These are phyloP conservation scores for Phylloporus sp. DNA, from an alignment of 1,284 basidiomycete species.

Conservation along the genomic window DNA sequence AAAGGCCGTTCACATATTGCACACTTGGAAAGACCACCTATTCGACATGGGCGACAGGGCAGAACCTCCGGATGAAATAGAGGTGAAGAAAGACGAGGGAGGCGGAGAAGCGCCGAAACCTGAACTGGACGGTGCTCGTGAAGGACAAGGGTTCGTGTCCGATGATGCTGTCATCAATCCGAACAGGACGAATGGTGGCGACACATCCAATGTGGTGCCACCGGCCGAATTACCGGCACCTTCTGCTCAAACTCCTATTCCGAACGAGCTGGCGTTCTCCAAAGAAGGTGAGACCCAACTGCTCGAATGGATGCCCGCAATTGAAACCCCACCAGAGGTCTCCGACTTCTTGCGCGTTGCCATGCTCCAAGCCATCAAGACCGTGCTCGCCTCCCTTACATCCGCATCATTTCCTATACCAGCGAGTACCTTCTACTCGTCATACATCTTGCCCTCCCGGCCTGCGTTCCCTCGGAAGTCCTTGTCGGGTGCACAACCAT, in stretches of 20 bases:
- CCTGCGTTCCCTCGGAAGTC: conserved; percentile 49
- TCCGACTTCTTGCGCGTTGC: conserved; percentile 68
- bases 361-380: conserved; percentile 69
- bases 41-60: conserved; percentile 69
- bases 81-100: conserved; percentile 25
- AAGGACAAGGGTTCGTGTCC: conserved; percentile 9
- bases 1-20: conserved; percentile 71
- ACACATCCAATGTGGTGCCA: conserved; percentile 11
- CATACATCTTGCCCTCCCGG: conserved; percentile 76
- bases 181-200: conserved; percentile 11
- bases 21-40: conserved; percentile 73
- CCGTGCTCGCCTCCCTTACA: conserved; percentile 51
- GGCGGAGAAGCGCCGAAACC: conserved; percentile 20
- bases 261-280: conserved; percentile 17
- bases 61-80: conserved; percentile 53
- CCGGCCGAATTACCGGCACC: conserved; percentile 1
- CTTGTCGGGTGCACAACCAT: conserved; percentile 38
- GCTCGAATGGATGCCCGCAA: background rate
- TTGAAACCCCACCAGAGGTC: conserved; percentile 51
- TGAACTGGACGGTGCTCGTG: conserved; percentile 7
- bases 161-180: conserved; percentile 25
- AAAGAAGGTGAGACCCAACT: conserved; percentile 30
- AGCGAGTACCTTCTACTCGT: conserved; percentile 77
- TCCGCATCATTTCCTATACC: conserved; percentile 71
- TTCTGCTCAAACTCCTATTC: conserved; percentile 15